Conservation (phyloP, 805 yeast genomes). For the Yamadazyma insecticola region DNA sequence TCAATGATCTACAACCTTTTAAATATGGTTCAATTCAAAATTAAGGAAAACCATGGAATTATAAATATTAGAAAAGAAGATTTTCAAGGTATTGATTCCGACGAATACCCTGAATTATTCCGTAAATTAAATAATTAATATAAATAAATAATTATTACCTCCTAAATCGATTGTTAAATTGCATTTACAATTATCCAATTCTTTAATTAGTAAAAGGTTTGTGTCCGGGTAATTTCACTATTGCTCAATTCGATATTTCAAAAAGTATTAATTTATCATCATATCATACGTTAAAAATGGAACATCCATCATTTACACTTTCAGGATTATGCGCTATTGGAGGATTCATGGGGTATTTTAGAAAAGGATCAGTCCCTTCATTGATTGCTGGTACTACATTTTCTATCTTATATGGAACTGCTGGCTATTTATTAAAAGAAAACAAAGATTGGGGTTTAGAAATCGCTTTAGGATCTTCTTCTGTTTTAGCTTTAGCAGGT, state of each 20-base stretch:
- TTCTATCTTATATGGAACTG: slow-evolving; percentile 55
- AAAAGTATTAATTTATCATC: no score
- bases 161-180: no score
- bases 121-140: neutral
- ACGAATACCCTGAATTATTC: slow-evolving; percentile 14
- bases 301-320: slow-evolving; percentile 72
- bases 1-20: slow-evolving; percentile 54
- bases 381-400: slow-evolving; percentile 69
- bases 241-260: no score
- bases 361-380: slow-evolving; percentile 74
- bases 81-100: slow-evolving; percentile 13
- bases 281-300: no score
- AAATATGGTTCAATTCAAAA: slow-evolving; percentile 54
- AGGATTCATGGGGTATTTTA: slow-evolving; percentile 63
- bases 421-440: slow-evolving; percentile 69
- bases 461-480: slow-evolving; percentile 68
- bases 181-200: no score
- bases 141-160: no score
- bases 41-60: slow-evolving; percentile 54
- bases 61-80: slow-evolving; percentile 19
- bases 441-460: slow-evolving; percentile 81
- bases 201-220: no score
- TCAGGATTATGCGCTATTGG: slow-evolving; percentile 67
- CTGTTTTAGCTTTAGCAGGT: slow-evolving; percentile 65
- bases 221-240: no score